Base-by-base conservation (phyloP, 129 eudicot genomes). In the Flaveria brownii region DNA sequence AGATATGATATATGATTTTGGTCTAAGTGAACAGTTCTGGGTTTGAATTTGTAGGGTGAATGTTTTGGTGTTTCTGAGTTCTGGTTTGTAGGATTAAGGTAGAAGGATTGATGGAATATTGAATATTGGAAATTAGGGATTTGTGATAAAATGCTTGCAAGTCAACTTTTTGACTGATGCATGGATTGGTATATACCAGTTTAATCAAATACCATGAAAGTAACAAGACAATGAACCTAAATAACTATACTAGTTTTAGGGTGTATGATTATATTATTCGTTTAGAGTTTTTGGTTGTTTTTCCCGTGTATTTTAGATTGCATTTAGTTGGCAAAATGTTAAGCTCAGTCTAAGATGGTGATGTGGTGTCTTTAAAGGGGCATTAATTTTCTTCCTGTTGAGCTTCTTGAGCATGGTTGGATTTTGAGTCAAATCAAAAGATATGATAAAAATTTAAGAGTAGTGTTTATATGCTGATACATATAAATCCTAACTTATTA, bases 171-270 rank as follows among this genome's bases (percentile, higher is more conserved):
- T 28, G 52, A 25, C 50, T 54, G 81, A 77, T 52, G 54, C 28
- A 36, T 22, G 14, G 36, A 23, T 75, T 23, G 15, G 36, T 39
- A 51, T 52, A 41, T 55, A 16, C 46, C 30, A 54, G 75, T 13
- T 68, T 12, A 54, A 6, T 50, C 6, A 65, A 52, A 50, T 30
- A 22, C 51, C 74, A 52, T 12, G 20, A 51, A 67, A 12, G 47
- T 68, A 51, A 51, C 28, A 77, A 52, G 23, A 71, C 17, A 52
- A 9, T 52, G 54, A 14, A 67, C n/a, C 74, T 23, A 77, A 15
- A 54, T 23, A 68, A 41, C 2, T 46, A 30, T 33, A 76, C 73
- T 50, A 65, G 72, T 39, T 64, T 47, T 33, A 59, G 25, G 10
- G 20, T 73, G 77, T 36, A 20, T 10, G 1, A 43, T 47, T 47